These are phyloP conservation scores for Jasminum sambac DNA, from an alignment of 257 asterid species.

Conservation along the genomic window DNA sequence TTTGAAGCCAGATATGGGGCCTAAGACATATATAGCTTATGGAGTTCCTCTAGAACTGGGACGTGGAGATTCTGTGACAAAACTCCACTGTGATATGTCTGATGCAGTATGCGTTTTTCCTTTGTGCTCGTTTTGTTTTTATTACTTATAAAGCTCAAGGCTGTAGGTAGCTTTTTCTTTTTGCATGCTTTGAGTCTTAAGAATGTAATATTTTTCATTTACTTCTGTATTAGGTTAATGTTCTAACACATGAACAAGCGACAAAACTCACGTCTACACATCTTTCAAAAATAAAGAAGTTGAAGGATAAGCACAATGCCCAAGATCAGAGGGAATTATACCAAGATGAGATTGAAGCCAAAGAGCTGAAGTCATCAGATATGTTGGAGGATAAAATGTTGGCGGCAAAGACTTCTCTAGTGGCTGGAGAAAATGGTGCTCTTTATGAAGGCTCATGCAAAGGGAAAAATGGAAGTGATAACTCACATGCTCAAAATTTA, in stretches of 20 bases:
- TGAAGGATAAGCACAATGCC: constrained; percentile 46
- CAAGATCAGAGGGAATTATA: constrained; percentile 61
- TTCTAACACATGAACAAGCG: constrained; percentile 61
- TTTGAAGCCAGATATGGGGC: constrained; percentile 88
- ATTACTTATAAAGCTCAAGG: constrained; percentile 11
- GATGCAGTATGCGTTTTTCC: constrained; percentile 67
- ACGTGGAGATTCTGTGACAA: constrained; percentile 93
- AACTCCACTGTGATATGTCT: constrained; percentile 90
- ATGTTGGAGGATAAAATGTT: constrained; percentile 23
- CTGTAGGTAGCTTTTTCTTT: neutral
- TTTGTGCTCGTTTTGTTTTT: constrained; percentile 23
- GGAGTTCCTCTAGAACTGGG: constrained; percentile 78
- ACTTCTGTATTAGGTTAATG: constrained; percentile 62
- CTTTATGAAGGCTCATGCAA: constrained; percentile 12
- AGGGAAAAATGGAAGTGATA: constrained; percentile 16
- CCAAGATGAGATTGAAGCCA: constrained; percentile 23
- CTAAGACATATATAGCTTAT: constrained; percentile 92
- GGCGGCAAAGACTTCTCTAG: constrained; percentile 14
- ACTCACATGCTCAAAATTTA: constrained; percentile 3
- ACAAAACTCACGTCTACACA: constrained; percentile 30
- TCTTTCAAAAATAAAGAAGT: constrained; percentile 32
- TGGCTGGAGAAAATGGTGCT: constrained; percentile 13
- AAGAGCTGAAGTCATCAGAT: constrained; percentile 17
- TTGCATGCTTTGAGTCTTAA: neutral
- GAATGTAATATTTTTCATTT: constrained; percentile 12